A percentile compares a stretch with the other conserved stretches of the same genome.
phyloP scores from a whole-genome alignment of 2,329 filamentous ascomycete species.

The Fusarium tupiense region DNA sequence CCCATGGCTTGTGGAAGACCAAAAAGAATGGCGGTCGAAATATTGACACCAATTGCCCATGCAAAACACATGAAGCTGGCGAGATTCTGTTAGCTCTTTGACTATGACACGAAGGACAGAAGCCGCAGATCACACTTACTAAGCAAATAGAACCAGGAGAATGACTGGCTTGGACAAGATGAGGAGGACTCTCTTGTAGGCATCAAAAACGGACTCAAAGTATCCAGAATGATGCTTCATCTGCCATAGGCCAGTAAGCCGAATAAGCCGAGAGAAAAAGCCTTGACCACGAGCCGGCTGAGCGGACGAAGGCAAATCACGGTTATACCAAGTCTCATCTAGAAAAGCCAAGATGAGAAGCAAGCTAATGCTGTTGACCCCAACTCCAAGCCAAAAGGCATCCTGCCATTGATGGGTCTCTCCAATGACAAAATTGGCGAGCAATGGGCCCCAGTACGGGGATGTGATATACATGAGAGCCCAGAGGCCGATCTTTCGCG shows the following conservation, averaged over 20 bases:
- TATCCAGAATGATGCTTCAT: slow-evolving; percentile 25
- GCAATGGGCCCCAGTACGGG: slow-evolving; percentile 57
- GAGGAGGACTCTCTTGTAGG: slow-evolving; percentile 22
- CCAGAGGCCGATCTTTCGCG: slow-evolving; percentile 61
- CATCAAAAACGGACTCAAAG: slow-evolving; percentile 10
- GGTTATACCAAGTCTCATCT: slow-evolving; percentile 62
- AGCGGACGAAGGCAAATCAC: slow-evolving; percentile 48
- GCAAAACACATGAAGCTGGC: slow-evolving; percentile 51
- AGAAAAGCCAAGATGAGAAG: slow-evolving; percentile 53
- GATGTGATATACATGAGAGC: slow-evolving; percentile 53
- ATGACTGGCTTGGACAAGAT: slow-evolving; percentile 27
- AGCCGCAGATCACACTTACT: not conserved
- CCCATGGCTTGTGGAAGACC: slow-evolving; percentile 43
- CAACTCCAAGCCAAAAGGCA: slow-evolving; percentile 59
- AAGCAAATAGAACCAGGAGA: slow-evolving; percentile 14
- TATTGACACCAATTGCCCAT: slow-evolving; percentile 66
- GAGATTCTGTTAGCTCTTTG: not conserved
- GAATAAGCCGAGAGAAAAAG: slow-evolving; percentile 36
- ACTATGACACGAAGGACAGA: not conserved
- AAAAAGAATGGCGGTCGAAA: slow-evolving; percentile 63
- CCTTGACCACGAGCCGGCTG: slow-evolving; percentile 49
- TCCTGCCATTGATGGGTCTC: slow-evolving; percentile 54
- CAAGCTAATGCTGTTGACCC: slow-evolving; percentile 51
- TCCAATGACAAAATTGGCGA: slow-evolving; percentile 60
- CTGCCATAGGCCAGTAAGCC: slow-evolving; percentile 28